phyloP scores from a whole-genome alignment of 495 filamentous ascomycete species.

The Hypoxylon fragiforme region DNA sequence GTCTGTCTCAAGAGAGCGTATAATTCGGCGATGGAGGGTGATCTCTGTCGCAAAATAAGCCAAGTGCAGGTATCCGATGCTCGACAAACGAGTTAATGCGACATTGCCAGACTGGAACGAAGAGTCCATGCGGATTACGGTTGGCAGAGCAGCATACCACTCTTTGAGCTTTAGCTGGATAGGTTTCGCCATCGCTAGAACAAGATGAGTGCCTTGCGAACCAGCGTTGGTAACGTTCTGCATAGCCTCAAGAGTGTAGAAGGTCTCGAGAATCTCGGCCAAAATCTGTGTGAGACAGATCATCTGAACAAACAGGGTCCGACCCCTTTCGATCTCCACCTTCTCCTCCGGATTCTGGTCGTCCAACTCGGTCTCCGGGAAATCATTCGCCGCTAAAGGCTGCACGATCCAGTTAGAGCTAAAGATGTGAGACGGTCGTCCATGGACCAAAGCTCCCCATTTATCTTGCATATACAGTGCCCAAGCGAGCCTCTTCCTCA shows the following conservation, averaged over 20 bases:
- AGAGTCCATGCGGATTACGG: conserved; percentile 68
- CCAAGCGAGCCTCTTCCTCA: conserved; percentile 86
- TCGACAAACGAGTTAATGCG: conserved; percentile 53
- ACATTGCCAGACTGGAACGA: conserved; percentile 41
- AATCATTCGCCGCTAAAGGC: conserved; percentile 67
- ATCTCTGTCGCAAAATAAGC: conserved; percentile 86
- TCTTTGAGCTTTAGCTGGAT: conserved; percentile 82
- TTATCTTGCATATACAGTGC: conserved; percentile 92
- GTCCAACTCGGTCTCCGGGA: conserved; percentile 64
- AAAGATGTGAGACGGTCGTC: conserved; percentile 82
- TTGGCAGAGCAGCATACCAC: conserved; percentile 72
- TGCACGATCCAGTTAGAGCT: conserved; percentile 82
- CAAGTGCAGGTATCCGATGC: conserved; percentile 76
- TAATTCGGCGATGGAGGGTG: conserved; percentile 79
- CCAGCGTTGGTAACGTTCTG: conserved; percentile 53
- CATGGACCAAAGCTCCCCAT: conserved; percentile 86
- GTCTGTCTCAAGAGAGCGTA: conserved; percentile 65
- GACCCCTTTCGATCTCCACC: conserved; percentile 67
- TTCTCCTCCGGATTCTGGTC: conserved; percentile 61
- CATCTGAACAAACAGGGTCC: conserved; percentile 71
- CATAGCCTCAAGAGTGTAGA: conserved; percentile 73
- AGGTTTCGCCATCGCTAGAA: conserved; percentile 75
- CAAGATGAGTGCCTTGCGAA: conserved; percentile 60
- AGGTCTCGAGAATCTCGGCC: conserved; percentile 75
- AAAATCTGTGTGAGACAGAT: conserved; percentile 74